Evolutionary conservation across 371 early-diverging fungal genomes (phyloP).

Genomic region (Entomophthora muscae): DNA sequence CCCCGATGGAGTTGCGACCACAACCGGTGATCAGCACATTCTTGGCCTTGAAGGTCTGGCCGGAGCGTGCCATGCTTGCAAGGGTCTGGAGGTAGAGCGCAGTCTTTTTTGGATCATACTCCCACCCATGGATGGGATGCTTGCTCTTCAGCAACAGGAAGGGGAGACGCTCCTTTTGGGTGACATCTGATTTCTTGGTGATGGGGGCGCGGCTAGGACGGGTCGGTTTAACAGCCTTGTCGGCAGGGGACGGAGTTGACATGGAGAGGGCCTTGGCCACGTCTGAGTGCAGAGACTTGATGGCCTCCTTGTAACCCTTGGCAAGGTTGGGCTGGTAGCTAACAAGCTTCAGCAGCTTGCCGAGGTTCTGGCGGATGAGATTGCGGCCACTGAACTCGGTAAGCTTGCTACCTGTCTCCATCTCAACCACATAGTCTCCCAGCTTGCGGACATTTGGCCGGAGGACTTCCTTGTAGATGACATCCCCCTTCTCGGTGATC

Average conservation of each 20-base stretch:
- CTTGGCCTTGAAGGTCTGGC: conserved; percentile 62
- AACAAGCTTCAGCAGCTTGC: conserved; percentile 60
- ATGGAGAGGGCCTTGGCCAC: conserved; percentile 55
- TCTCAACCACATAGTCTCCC: conserved; percentile 47
- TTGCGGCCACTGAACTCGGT: conserved; percentile 49
- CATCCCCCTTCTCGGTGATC: no score
- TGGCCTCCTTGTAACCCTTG: conserved; percentile 46
- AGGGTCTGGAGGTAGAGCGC: conserved; percentile 54
- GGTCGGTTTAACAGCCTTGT: conserved; percentile 24
- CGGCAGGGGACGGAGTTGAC: conserved; percentile 41
- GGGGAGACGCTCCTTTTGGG: conserved; percentile 45
- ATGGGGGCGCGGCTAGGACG: conserved; percentile 21
- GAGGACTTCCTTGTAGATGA: conserved; percentile 58
- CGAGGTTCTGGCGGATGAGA: conserved; percentile 57
- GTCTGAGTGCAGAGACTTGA: conserved; percentile 50
- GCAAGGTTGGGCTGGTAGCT: conserved; percentile 55
- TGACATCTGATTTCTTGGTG: conserved; percentile 23
- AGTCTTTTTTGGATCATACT: conserved; percentile 47
- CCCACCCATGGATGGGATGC: conserved; percentile 44
- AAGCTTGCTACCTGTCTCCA: conserved; percentile 49
- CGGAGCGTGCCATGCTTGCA: conserved; percentile 45
- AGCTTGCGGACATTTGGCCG: conserved; percentile 44
- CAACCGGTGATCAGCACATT: conserved; percentile 79
- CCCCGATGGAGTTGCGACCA: no score
- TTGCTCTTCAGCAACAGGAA: conserved; percentile 59